Percentiles rank a stretch among this genome's conserved stretches.
Evolutionary conservation across 352 stramenopile genomes (phyloP).

Genomic region (Pythium biforme): DNA sequence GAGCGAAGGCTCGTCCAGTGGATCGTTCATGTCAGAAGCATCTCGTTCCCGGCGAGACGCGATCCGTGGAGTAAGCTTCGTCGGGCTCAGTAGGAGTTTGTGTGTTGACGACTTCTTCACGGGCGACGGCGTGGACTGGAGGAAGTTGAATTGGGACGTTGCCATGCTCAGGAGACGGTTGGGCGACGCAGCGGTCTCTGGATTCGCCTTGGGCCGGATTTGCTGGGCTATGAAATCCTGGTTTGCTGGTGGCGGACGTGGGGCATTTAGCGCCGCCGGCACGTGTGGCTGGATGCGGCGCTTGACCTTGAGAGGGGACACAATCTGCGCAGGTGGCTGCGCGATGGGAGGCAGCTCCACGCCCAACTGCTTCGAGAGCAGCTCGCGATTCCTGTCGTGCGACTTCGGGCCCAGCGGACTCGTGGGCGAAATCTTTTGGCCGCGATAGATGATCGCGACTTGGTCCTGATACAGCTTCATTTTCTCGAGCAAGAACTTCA

Average conservation of each 20-base stretch:
- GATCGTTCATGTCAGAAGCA: background rate
- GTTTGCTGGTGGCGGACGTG: conserved; percentile 9
- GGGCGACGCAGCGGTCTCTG: background rate
- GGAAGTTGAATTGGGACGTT: conserved; percentile 21
- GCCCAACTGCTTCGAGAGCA: conserved; percentile 48
- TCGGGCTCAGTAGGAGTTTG: background rate
- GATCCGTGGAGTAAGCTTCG: background rate
- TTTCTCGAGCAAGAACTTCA: conserved; percentile 65
- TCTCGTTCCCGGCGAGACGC: background rate
- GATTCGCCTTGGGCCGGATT: background rate
- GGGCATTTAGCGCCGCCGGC: conserved; percentile 25
- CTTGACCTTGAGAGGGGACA: conserved; percentile 50
- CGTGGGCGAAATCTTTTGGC: background rate
- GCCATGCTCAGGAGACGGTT: conserved; percentile 18
- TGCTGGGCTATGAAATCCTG: conserved; percentile 5
- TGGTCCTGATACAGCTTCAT: conserved; percentile 59
- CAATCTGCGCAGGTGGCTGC: background rate
- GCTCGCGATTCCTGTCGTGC: conserved; percentile 18
- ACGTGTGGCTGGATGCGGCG: conserved; percentile 43
- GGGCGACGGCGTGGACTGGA: conserved; percentile 8
- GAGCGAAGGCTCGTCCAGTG: background rate
- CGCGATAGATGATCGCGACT: conserved; percentile 42
- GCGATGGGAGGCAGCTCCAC: conserved; percentile 56
- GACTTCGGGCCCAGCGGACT: background rate
- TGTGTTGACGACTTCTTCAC: background rate